These are phyloP conservation scores for Lachnellula occidentalis DNA, from an alignment of 2,329 filamentous ascomycete species.

Conservation along the genomic window DNA sequence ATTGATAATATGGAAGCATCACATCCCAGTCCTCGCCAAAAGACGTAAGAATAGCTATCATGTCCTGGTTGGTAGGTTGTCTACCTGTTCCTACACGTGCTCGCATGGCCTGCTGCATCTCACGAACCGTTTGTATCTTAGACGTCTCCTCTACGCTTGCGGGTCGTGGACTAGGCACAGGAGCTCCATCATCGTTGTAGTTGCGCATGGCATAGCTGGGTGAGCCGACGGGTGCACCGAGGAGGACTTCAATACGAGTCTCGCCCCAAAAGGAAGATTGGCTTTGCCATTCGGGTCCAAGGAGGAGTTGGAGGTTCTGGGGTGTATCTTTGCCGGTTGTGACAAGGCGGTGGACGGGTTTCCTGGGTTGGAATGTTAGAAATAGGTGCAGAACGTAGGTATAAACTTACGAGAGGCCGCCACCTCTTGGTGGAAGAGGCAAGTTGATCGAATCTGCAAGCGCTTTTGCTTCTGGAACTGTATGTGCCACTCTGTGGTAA, in stretches of 20 bases:
- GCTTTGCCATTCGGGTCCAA: background rate
- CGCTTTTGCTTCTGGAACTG: background rate
- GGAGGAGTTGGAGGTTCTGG: background rate
- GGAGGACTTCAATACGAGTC: background rate
- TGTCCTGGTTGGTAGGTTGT: background rate
- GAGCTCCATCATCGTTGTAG: background rate
- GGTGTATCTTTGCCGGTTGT: constrained; percentile 2
- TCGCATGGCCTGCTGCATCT: background rate
- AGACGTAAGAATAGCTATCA: background rate
- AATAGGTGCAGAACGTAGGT: background rate
- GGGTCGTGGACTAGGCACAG: background rate
- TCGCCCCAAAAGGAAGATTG: background rate
- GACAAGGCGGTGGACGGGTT: constrained; percentile 1
- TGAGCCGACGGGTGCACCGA: background rate
- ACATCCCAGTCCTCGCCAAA: background rate
- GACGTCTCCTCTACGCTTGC: background rate
- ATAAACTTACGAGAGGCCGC: background rate
- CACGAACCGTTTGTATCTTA: background rate
- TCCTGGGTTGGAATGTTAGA: background rate
- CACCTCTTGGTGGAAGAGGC: background rate
- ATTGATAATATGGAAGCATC: background rate
- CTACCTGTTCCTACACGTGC: background rate
- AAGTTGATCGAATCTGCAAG: background rate
- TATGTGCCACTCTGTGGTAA: constrained; percentile 9
- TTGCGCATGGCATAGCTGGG: background rate